Evolutionary conservation across 371 early-diverging fungal species (phyloP).

Genomic region (Syncephalastrum sp.): DNA sequence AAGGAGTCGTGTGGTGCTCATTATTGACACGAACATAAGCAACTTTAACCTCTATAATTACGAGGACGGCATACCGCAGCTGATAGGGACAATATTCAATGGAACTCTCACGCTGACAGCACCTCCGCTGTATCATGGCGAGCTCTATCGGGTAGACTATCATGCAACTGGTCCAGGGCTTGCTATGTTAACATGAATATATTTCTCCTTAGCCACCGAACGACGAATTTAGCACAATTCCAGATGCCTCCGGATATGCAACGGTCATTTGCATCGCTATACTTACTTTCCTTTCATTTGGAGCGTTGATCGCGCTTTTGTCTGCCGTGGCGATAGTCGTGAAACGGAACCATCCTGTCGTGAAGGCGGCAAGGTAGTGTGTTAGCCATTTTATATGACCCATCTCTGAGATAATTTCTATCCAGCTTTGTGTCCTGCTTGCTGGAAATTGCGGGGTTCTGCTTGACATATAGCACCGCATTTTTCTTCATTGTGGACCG

Average conservation of each 20-base stretch:
- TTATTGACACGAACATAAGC: slow-evolving; percentile 15
- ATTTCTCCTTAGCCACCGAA: no score
- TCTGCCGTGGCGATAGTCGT: slow-evolving; percentile 34
- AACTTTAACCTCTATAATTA: slow-evolving; percentile 53
- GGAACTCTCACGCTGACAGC: slow-evolving; percentile 46
- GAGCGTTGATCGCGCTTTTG: slow-evolving; percentile 28
- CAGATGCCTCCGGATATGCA: slow-evolving; percentile 6
- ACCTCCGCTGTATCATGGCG: slow-evolving; percentile 43
- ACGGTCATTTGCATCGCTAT: slow-evolving; percentile 45
- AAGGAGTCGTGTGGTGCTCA: not conserved
- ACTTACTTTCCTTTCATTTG: slow-evolving; percentile 38
- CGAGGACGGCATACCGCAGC: slow-evolving; percentile 36
- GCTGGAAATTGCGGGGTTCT: slow-evolving; percentile 46
- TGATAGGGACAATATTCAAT: slow-evolving; percentile 50
- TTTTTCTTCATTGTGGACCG: slow-evolving; percentile 36
- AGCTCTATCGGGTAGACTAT: no score
- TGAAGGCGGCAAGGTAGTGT: slow-evolving; percentile 49
- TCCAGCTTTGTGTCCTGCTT: slow-evolving; percentile 49
- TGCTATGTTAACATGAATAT: no score
- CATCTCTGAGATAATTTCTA: not conserved
- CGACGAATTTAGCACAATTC: no score
- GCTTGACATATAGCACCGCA: slow-evolving; percentile 37
- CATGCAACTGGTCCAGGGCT: no score
- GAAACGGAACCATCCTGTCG: slow-evolving; percentile 39
- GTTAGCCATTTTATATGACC: not conserved